Evolutionary conservation across 2,329 filamentous ascomycete species (phyloP).

Genomic region (Colletotrichum coccodes): DNA sequence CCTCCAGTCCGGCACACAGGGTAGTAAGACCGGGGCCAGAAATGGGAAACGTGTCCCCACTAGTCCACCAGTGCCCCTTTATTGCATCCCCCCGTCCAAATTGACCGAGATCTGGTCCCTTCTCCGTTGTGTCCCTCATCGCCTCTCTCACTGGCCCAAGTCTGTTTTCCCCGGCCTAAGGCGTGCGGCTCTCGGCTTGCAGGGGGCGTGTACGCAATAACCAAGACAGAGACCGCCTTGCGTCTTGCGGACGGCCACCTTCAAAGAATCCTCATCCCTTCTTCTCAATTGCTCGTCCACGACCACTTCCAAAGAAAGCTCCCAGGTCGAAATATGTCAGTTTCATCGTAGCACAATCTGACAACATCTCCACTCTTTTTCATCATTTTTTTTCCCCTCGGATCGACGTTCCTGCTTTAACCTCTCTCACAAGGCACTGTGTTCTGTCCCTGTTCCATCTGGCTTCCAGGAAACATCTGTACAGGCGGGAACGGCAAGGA

Average conservation of each 20-base stretch:
- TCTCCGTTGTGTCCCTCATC: background rate
- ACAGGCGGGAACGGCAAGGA: constrained; percentile 2
- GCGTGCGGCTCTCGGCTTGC: constrained; percentile 15
- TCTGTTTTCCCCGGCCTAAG: background rate
- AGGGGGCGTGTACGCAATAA: constrained; percentile 16
- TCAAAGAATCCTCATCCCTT: constrained; percentile 30
- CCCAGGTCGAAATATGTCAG: constrained; percentile 26
- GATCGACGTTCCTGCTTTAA: background rate
- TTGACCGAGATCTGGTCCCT: constrained; percentile 7
- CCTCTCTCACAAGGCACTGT: background rate
- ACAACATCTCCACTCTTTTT: constrained; percentile 28
- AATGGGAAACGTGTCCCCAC: constrained; percentile 17
- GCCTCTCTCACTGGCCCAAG: background rate
- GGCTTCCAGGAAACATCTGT: constrained; percentile 11
- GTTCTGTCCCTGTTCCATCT: constrained; percentile 13
- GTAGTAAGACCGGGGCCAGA: constrained; percentile 6
- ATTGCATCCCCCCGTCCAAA: background rate
- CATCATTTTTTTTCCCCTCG: background rate
- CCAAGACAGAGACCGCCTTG: background rate
- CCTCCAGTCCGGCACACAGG: too few species aligned
- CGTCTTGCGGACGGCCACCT: constrained; percentile 13
- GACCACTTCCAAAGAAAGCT: constrained; percentile 20
- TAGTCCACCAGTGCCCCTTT: constrained; percentile 22
- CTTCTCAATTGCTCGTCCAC: constrained; percentile 20
- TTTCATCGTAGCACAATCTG: constrained; percentile 33